Conservation (phyloP, 768 basidiomycete species). For the Sistotremastrum niveocremeum region DNA sequence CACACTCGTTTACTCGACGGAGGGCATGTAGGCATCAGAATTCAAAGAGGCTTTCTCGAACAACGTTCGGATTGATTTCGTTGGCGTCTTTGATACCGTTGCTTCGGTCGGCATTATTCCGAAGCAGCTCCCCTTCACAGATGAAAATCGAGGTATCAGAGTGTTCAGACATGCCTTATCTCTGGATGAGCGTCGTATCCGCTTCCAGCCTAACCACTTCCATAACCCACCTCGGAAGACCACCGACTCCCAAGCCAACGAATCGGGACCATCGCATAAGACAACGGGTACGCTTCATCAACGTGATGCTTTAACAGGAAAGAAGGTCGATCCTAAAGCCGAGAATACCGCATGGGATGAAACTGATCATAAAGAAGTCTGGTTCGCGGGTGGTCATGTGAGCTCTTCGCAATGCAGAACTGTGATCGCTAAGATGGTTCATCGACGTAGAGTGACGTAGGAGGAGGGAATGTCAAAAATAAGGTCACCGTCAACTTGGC, state of each 20-base stretch:
- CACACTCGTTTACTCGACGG: too few species aligned
- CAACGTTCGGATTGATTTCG: conserved; percentile 42
- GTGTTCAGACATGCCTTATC: conserved; percentile 23
- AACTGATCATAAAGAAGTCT: conserved; percentile 22
- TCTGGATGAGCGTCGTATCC: conserved; percentile 20
- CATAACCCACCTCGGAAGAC: too few species aligned
- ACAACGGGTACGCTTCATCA: too few species aligned
- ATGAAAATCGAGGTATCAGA: conserved; percentile 31
- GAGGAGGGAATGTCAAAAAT: conserved; percentile 39
- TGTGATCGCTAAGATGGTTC: not conserved
- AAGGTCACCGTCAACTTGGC: conserved; percentile 28
- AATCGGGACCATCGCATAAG: too few species aligned
- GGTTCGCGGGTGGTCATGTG: conserved; percentile 20
- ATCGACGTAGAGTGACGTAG: conserved; percentile 32
- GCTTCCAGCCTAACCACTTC: conserved; percentile 16
- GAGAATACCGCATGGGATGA: too few species aligned
- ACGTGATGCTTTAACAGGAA: too few species aligned
- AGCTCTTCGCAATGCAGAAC: not conserved
- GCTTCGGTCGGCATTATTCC: conserved; percentile 38
- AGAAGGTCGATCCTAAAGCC: too few species aligned
- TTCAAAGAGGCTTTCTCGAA: conserved; percentile 43
- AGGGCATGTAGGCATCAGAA: conserved; percentile 35
- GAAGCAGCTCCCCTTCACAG: conserved; percentile 34
- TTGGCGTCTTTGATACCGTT: conserved; percentile 51
- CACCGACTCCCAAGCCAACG: too few species aligned